phyloP scores from a whole-genome alignment of 495 filamentous ascomycete species.

The Lophium mytilinum region DNA sequence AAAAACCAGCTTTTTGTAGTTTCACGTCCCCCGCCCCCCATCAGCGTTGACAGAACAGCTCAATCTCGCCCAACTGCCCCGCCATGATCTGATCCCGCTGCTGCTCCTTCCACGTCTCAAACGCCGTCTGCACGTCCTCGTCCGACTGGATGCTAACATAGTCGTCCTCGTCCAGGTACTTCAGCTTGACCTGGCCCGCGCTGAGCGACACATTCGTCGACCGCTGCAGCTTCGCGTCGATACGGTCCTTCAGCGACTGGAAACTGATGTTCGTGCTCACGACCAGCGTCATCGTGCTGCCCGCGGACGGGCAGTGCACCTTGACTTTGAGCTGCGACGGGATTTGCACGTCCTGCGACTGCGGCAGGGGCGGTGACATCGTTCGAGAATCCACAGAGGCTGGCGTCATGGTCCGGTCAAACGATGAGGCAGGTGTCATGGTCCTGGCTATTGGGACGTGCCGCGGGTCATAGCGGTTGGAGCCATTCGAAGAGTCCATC shows the following conservation, averaged over 20 bases:
- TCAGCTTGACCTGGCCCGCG: slow-evolving; percentile 67
- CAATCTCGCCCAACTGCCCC: slow-evolving; percentile 73
- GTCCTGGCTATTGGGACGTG: slow-evolving; percentile 14
- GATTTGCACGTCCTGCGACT: slow-evolving; percentile 9
- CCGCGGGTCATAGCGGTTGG: slow-evolving; percentile 15
- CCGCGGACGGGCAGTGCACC: slow-evolving; percentile 71
- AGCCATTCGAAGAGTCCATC: slow-evolving; percentile 15
- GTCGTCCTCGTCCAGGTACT: slow-evolving; percentile 90
- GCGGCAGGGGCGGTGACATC: slow-evolving; percentile 21
- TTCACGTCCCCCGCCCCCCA: neutral
- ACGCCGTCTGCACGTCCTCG: slow-evolving; percentile 89
- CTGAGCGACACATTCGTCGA: slow-evolving; percentile 74
- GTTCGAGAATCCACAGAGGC: slow-evolving; percentile 23
- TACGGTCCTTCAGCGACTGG: slow-evolving; percentile 87
- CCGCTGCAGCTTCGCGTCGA: slow-evolving; percentile 84
- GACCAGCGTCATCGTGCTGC: slow-evolving; percentile 80
- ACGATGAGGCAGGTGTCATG: slow-evolving; percentile 15
- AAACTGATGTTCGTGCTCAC: slow-evolving; percentile 89
- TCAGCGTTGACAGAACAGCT: slow-evolving; percentile 57
- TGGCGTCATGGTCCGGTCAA: slow-evolving; percentile 20
- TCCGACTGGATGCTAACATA: slow-evolving; percentile 88
- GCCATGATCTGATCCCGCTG: slow-evolving; percentile 51
- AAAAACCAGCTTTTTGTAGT: neutral
- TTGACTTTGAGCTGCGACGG: slow-evolving; percentile 83
- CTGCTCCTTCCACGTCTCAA: slow-evolving; percentile 82